Evolutionary conservation across 1,284 basidiomycete genomes (phyloP).

Genomic region (Sanghuangporus weigelae): DNA sequence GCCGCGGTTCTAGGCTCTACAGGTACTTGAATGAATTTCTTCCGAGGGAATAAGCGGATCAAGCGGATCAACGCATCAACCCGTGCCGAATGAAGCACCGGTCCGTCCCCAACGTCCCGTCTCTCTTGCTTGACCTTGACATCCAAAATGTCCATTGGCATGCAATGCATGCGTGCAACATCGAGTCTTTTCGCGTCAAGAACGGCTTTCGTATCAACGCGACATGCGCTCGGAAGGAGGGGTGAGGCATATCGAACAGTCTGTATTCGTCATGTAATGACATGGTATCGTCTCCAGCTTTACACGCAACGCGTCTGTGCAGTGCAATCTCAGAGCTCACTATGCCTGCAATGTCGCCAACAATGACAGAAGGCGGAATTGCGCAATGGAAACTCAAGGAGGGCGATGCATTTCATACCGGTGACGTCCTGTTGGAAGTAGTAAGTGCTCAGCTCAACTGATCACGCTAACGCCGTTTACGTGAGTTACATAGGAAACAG

Average conservation of each 20-base stretch:
- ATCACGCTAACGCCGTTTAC: neutral
- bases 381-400: conserved; percentile 89
- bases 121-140: neutral
- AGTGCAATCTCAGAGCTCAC: conserved; percentile 64
- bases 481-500: conserved; percentile 73
- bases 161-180: neutral
- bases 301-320: conserved; percentile 52
- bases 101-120: neutral
- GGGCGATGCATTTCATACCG: conserved; percentile 79
- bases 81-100: neutral
- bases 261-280: neutral
- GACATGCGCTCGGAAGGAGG: neutral
- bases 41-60: neutral
- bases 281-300: conserved; percentile 33
- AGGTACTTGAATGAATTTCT: neutral
- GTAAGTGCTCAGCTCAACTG: conserved; percentile 43
- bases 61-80: neutral
- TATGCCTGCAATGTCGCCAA: conserved; percentile 98
- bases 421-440: conserved; percentile 92
- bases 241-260: neutral
- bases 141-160: neutral
- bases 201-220: neutral
- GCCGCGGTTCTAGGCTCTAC: neutral
- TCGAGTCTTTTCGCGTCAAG: neutral
- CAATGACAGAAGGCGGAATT: conserved; percentile 97